Percentiles rank a stretch among this genome's conserved stretches.
phyloP scores from a whole-genome alignment of 2,329 filamentous ascomycete genomes.

The Aspergillus fischeri region DNA sequence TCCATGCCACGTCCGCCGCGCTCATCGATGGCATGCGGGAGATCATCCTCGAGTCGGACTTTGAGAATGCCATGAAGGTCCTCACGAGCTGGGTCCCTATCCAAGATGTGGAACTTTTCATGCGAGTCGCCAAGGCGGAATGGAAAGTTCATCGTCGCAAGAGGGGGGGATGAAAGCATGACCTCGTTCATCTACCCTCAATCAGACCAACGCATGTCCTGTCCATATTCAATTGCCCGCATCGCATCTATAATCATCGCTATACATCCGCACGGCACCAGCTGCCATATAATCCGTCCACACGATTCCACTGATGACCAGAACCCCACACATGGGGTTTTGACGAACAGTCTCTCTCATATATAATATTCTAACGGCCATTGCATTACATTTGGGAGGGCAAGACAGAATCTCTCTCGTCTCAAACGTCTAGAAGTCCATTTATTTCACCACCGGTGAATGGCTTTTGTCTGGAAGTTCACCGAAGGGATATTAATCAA shows the following conservation, averaged over 20 bases:
- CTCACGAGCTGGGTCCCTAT: constrained; percentile 91
- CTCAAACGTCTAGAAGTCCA: not conserved
- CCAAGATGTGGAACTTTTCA: constrained; percentile 87
- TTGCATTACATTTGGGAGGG: not conserved
- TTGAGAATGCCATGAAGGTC: constrained; percentile 97
- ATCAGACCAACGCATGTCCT: not conserved
- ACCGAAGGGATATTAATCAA: too few relatives aligned
- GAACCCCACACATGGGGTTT: not conserved
- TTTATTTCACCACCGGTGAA: too few relatives aligned
- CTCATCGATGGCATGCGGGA: constrained; percentile 87
- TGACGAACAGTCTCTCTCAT: not conserved
- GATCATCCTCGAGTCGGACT: constrained; percentile 86
- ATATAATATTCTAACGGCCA: not conserved
- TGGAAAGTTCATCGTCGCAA: constrained; percentile 66
- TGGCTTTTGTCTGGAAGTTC: too few relatives aligned
- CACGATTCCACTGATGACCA: not conserved
- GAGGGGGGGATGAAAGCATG: constrained; percentile 16
- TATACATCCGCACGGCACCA: not conserved
- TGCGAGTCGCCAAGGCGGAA: constrained; percentile 83
- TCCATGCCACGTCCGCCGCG: constrained; percentile 86
- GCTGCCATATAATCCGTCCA: not conserved
- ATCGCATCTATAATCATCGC: not conserved
- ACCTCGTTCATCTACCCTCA: not conserved
- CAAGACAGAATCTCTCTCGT: not conserved
- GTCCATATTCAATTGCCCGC: not conserved